Conservation (phyloP, 1,284 basidiomycete genomes). For the Sporisorium reilianum region DNA sequence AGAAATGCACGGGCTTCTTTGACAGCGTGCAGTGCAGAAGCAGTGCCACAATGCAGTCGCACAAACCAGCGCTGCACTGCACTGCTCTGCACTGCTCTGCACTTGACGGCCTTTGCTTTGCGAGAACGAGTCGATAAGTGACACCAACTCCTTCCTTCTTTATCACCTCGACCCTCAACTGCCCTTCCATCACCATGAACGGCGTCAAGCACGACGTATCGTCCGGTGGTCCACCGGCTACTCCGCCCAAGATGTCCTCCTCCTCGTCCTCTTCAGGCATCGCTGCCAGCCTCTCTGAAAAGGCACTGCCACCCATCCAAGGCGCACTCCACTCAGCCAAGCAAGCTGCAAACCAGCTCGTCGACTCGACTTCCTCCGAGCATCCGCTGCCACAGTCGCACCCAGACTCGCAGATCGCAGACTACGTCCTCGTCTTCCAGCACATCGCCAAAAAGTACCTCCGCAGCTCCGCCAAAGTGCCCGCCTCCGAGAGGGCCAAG, state of each 20-base stretch:
- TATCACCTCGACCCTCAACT: not conserved
- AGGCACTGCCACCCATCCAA: constrained; percentile 39
- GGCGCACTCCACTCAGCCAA: constrained; percentile 19
- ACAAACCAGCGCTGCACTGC: no score
- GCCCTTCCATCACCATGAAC: constrained; percentile 27
- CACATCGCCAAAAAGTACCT: constrained; percentile 47
- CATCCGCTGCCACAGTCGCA: constrained; percentile 40
- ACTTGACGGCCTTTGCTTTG: no score
- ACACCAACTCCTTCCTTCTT: not conserved
- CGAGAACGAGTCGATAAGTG: no score
- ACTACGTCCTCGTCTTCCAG: constrained; percentile 62
- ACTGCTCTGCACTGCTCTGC: no score
- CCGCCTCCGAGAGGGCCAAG: constrained; percentile 29
- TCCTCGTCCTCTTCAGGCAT: not conserved
- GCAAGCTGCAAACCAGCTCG: constrained; percentile 11
- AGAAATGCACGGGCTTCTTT: no score
- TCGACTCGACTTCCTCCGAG: constrained; percentile 4
- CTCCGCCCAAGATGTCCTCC: constrained; percentile 15
- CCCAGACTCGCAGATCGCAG: constrained; percentile 48
- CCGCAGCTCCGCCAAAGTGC: constrained; percentile 41
- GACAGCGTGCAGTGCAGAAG: no score
- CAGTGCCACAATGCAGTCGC: no score
- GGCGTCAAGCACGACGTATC: constrained; percentile 31
- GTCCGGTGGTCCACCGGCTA: constrained; percentile 1
- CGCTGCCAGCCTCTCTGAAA: constrained; percentile 23